Evolutionary conservation across 139 green algal species (phyloP).

Genomic region (Klebsormidium nitens): DNA sequence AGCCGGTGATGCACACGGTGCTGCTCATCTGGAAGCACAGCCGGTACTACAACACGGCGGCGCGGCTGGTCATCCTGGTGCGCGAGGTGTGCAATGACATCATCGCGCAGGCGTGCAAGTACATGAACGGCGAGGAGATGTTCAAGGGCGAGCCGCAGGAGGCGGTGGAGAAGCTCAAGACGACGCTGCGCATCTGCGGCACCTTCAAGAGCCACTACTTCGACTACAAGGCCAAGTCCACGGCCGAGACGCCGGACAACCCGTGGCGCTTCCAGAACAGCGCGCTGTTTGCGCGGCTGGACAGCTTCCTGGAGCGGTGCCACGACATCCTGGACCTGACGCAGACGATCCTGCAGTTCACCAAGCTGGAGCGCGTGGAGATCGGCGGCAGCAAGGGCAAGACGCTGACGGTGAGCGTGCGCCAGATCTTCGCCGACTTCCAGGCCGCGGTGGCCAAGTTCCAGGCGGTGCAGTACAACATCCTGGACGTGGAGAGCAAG

Average conservation of each 20-base stretch:
- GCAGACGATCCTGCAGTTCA: conserved; percentile 73
- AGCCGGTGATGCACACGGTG: conserved; percentile 77
- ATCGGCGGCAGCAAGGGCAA: conserved; percentile 68
- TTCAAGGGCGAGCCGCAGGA: conserved; percentile 60
- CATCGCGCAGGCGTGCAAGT: conserved; percentile 55
- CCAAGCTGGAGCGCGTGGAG: conserved; percentile 79
- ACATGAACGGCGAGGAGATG: conserved; percentile 36
- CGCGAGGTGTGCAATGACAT: conserved; percentile 83
- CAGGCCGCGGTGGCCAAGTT: conserved; percentile 61
- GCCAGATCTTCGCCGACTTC: conserved; percentile 73
- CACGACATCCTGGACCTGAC: conserved; percentile 78
- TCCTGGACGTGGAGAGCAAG: conserved; percentile 65
- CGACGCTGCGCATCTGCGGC: conserved; percentile 66
- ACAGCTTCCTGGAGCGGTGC: conserved; percentile 75
- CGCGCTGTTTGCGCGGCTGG: conserved; percentile 69
- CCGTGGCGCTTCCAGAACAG: conserved; percentile 81
- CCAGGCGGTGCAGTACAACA: conserved; percentile 68
- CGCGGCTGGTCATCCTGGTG: conserved; percentile 74
- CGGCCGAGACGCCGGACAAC: conserved; percentile 55
- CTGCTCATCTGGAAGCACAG: conserved; percentile 88
- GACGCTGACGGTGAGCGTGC: conserved; percentile 63
- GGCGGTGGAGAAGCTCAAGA: conserved; percentile 75
- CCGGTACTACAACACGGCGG: conserved; percentile 68
- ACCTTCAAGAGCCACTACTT: conserved; percentile 83
- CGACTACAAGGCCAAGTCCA: conserved; percentile 57